Evolutionary conservation across 169 alveolate species (phyloP), one percentile per base, ranked within the genome.

Genomic region (Perkinsus chesapeaki): DNA sequence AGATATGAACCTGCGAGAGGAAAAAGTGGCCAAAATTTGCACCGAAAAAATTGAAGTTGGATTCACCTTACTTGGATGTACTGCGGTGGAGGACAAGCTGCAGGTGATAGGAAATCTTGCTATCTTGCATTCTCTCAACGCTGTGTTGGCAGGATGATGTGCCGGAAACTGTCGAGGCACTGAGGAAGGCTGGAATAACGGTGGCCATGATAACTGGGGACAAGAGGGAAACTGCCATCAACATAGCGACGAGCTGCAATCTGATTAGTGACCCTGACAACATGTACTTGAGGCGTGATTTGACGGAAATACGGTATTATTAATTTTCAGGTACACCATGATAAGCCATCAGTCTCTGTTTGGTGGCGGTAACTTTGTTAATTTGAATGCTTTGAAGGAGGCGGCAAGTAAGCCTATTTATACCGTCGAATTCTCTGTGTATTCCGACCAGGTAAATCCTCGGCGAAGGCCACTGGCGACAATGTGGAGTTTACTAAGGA

Each of bases 171-270:
- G 98, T 99, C 27, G 96, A 95, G 38, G 98, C 97, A 72, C 93
- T 98, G 73, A 97, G 98, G 95, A 97, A 97, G 91, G 99, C 99
- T 3, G 99, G 99, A 16, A 97, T 99, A 73, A 98, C 98, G 93
- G 97, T 99, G n/a, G 98, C 99, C 99, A 99, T 99, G 39, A 94
- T 99, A 73, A 99, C 99, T 5, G 99, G 99, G 23, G 99, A 99
- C 96, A 99, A 99, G 96, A 93, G 98, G 95, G 99, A 98, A 93
- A 99, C 99, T 3, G 99, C 99, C 19, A 95, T 98, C 91, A 97
- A 98, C 94, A 98, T 98, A 7, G 99, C 98, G 0, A 96, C 37
- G 82, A 60, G 82, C 23, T 60, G 82, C 82, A 60, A 60, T 60
- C 82, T 60, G 36, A 23, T 60, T 7, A 60, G 82, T 60, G 27